Base-by-base conservation (phyloP, 306 rosid species). In the Quercus mongolica region DNA sequence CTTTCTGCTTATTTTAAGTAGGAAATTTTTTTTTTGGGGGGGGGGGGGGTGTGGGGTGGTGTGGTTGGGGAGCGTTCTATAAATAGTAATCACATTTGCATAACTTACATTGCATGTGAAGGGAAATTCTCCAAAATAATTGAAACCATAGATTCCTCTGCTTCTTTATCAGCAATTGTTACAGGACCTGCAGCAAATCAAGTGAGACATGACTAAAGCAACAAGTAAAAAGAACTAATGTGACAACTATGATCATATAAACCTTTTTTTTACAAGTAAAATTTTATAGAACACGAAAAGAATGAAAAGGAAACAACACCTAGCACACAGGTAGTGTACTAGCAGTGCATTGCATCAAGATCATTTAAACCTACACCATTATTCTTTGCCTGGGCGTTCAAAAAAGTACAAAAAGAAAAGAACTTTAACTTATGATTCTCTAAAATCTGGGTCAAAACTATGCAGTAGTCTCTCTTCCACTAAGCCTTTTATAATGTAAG, bases 101-200 rank as follows among this genome's bases (percentile, higher is more conserved):
- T 14, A 51, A 79, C 80, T 83, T 78, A 95, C 99, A 92, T 83
- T 23, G 97, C 98, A 83, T 95, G 99, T 80, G 94, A 88, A 69
- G 99, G 96, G 55, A 92, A 87, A 81, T 70, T 89, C 33, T 92
- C 82, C 6, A 61, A 80, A 62, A 92, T 62, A 78, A 87, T 62
- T 12, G 99, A 91, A 72, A 85, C 88, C 98, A 92, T 95, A 52
- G 95, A 85, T 76, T 91, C 98, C 87, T 95, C 99, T 5, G 99
- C 98, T 44, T 92, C 82, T 85, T 80, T 88, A 84, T 95, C 99
- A 3, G 99, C 99, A 74, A 95, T 85, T 58, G 96, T 95, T 49
- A 92, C 99, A 51, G 97, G 99, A 84, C 99, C 99, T 94, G 83
- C 76, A 74, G 55, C 4, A 76, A 23, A 65, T 23, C 72, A 67